phyloP scores from a whole-genome alignment of 2,329 filamentous ascomycete species.

The Cordyceps pruinosa region DNA sequence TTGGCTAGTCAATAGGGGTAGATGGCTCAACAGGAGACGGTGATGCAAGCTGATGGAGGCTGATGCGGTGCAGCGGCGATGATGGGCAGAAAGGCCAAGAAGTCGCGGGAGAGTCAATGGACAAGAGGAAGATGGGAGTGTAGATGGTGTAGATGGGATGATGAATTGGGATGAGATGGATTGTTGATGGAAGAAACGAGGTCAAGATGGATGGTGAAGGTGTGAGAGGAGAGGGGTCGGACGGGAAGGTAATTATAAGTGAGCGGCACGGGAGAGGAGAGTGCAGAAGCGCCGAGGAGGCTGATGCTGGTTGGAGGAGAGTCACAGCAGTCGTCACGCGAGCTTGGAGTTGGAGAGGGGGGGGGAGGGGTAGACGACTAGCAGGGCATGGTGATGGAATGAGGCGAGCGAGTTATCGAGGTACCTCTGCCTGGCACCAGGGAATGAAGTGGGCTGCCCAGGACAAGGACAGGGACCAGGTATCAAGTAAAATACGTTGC shows the following conservation, averaged over 20 bases:
- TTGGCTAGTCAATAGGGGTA: background rate
- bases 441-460: no score
- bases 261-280: background rate
- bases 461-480: no score
- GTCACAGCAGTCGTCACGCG: slow-evolving; percentile 12
- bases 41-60: background rate
- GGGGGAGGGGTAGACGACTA: background rate
- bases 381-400: background rate
- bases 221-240: slow-evolving; percentile 9
- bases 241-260: slow-evolving; percentile 12
- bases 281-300: background rate
- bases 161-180: slow-evolving; percentile 10
- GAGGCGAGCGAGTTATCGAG: background rate
- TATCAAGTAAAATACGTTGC: no score
- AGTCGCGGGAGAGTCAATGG: background rate
- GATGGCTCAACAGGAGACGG: background rate
- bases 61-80: no score
- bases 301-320: background rate
- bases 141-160: slow-evolving; percentile 12
- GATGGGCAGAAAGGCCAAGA: background rate
- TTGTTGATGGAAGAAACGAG: slow-evolving; percentile 11
- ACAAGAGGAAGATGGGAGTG: background rate
- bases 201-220: slow-evolving; percentile 6
- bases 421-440: background rate
- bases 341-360: background rate